Conservation (phyloP, 2,329 filamentous ascomycete genomes). For the Pleurostoma richardsiae region DNA sequence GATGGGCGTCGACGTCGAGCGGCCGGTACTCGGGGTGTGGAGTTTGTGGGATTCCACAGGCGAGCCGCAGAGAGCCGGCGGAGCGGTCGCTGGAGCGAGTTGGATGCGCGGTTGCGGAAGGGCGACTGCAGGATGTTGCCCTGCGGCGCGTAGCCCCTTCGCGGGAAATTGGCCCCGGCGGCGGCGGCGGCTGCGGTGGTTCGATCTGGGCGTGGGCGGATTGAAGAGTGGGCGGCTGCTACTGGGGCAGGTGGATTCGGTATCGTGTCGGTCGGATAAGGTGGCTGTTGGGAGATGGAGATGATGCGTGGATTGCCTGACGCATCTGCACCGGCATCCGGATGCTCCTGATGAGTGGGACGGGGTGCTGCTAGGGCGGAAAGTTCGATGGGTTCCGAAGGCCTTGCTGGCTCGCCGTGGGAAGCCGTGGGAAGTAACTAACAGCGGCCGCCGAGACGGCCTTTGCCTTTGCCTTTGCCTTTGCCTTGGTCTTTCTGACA, state of each 20-base stretch:
- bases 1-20: constrained; percentile 40
- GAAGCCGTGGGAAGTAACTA: constrained; percentile 42
- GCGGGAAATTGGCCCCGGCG: constrained; percentile 13
- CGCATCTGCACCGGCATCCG: constrained; percentile 1
- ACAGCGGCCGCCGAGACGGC: constrained; percentile 40
- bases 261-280: constrained; percentile 18
- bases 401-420: constrained; percentile 24
- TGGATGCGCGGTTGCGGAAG: constrained; percentile 36
- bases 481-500: too few species aligned
- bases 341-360: neutral
- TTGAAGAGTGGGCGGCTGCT: constrained; percentile 6
- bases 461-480: constrained; percentile 28
- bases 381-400: constrained; percentile 9
- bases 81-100: constrained; percentile 21
- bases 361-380: constrained; percentile 2
- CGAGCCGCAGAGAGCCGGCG: constrained; percentile 40
- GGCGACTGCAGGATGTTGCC: constrained; percentile 23
- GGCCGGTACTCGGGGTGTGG: constrained; percentile 40
- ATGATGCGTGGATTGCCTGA: constrained; percentile 3
- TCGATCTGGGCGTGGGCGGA: constrained; percentile 2
- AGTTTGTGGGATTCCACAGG: constrained; percentile 59
- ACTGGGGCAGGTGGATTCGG: constrained; percentile 8
- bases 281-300: constrained; percentile 22
- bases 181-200: constrained; percentile 7
- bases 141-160: constrained; percentile 14